These are phyloP conservation scores for Nothophoma quercina DNA, from an alignment of 2,329 filamentous ascomycete genomes.

Conservation along the genomic window DNA sequence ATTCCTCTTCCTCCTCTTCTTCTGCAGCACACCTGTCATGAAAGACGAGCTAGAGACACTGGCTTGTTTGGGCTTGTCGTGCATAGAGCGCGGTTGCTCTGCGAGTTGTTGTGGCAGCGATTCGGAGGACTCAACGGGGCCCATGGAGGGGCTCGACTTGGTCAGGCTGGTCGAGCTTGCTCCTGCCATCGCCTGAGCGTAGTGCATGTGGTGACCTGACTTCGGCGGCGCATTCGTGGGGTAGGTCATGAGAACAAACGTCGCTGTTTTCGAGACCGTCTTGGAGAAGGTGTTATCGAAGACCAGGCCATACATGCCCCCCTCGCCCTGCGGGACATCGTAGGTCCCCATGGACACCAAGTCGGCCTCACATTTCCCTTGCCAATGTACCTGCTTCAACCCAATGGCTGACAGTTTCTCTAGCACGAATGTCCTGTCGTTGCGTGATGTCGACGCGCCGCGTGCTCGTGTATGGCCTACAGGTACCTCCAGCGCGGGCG, in stretches of 20 bases:
- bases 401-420: slow-evolving; percentile 70
- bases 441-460: slow-evolving; percentile 64
- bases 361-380: slow-evolving; percentile 95
- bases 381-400: slow-evolving; percentile 74
- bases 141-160: slow-evolving; percentile 51
- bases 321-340: slow-evolving; percentile 76
- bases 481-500: slow-evolving; percentile 60
- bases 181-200: slow-evolving; percentile 63
- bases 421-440: slow-evolving; percentile 73
- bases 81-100: slow-evolving; percentile 52
- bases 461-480: slow-evolving; percentile 61
- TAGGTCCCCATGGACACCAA: slow-evolving; percentile 91
- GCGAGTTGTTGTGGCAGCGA: slow-evolving; percentile 52
- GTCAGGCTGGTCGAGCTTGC: slow-evolving; percentile 49
- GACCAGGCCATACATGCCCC: slow-evolving; percentile 93
- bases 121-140: slow-evolving; percentile 59
- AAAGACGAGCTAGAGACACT: slow-evolving; percentile 59
- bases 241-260: slow-evolving; percentile 93
- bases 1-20: slow-evolving; percentile 89
- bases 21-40: slow-evolving; percentile 85
- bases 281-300: slow-evolving; percentile 99
- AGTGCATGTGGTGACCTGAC: slow-evolving; percentile 72
- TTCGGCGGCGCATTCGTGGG: slow-evolving; percentile 82
- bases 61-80: slow-evolving; percentile 30
- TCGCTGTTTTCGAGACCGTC: slow-evolving; percentile 86